phyloP scores from a whole-genome alignment of 2,329 filamentous ascomycete species.

The Colletotrichum musicola region DNA sequence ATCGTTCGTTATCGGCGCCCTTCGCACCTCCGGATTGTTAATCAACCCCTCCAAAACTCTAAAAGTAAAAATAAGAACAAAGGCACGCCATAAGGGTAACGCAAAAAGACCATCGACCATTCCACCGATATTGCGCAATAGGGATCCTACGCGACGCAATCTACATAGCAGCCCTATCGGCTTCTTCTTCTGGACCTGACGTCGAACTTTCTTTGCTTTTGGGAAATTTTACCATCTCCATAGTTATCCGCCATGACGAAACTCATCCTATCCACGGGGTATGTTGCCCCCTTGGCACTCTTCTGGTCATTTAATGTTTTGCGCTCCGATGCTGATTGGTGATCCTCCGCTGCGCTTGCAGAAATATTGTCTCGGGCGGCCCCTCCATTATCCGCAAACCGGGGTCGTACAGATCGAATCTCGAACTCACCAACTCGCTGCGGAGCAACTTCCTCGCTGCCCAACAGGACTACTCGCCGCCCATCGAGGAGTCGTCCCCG shows the following conservation, averaged over 20 bases:
- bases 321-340: slow-evolving; percentile 38
- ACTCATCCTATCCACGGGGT: slow-evolving; percentile 89
- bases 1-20: slow-evolving; percentile 30
- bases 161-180: not conserved
- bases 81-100: slow-evolving; percentile 1
- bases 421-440: slow-evolving; percentile 90
- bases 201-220: slow-evolving; percentile 1
- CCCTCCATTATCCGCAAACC: slow-evolving; percentile 87
- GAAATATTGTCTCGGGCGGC: slow-evolving; percentile 87
- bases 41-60: slow-evolving; percentile 31
- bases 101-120: slow-evolving; percentile 6
- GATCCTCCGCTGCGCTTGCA: slow-evolving; percentile 44
- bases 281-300: slow-evolving; percentile 51
- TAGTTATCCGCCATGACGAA: slow-evolving; percentile 70
- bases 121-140: slow-evolving; percentile 30
- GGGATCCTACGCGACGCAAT: slow-evolving; percentile 21
- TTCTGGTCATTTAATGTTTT: slow-evolving; percentile 43
- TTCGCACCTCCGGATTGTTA: slow-evolving; percentile 30
- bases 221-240: not conserved
- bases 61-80: slow-evolving; percentile 10
- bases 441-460: slow-evolving; percentile 84
- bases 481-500: slow-evolving; percentile 43
- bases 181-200: not conserved
- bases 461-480: slow-evolving; percentile 69
- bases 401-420: slow-evolving; percentile 85